Percentiles rank a stretch among this genome's conserved stretches.
These are phyloP conservation scores for Neoboletus brunneissimus DNA, from an alignment of 768 basidiomycete genomes.

Conservation along the genomic window DNA sequence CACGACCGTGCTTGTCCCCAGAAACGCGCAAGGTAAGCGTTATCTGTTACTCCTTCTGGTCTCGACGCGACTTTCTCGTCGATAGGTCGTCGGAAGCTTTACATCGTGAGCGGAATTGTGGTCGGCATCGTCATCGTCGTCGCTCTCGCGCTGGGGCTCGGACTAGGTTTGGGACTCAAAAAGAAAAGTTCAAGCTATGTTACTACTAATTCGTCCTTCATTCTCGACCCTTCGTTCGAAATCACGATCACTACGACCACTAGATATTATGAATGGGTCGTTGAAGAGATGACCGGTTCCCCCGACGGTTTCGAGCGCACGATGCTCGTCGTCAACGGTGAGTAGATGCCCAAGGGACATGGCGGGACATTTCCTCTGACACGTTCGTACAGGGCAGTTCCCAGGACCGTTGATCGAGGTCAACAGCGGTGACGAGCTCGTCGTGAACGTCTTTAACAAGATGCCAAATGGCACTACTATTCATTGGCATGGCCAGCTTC, in stretches of 20 bases:
- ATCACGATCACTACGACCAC: constrained; percentile 34
- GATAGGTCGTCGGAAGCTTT: constrained; percentile 22
- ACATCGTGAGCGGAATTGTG: constrained; percentile 14
- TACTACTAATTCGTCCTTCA: constrained; percentile 28
- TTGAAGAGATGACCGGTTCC: constrained; percentile 37
- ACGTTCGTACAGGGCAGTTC: constrained; percentile 27
- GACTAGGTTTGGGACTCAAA: constrained; percentile 28
- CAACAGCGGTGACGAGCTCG: constrained; percentile 33
- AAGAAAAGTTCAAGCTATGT: constrained; percentile 16
- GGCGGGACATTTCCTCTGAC: neutral
- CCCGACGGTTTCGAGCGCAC: constrained; percentile 41
- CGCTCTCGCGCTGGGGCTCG: constrained; percentile 29
- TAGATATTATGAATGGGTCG: constrained; percentile 43
- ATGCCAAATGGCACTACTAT: constrained; percentile 32
- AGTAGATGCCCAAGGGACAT: neutral
- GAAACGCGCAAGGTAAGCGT: constrained; percentile 6
- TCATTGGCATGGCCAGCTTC: constrained; percentile 38
- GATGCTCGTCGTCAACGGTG: constrained; percentile 50
- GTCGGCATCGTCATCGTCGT: constrained; percentile 13
- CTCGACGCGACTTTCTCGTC: neutral
- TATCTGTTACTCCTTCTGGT: neutral
- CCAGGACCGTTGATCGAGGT: constrained; percentile 35
- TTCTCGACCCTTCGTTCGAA: constrained; percentile 29
- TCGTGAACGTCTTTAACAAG: constrained; percentile 36
- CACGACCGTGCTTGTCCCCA: neutral